Evolutionary conservation across 2,329 filamentous ascomycete species (phyloP).

Genomic region (Allantophomopsis cytisporea): DNA sequence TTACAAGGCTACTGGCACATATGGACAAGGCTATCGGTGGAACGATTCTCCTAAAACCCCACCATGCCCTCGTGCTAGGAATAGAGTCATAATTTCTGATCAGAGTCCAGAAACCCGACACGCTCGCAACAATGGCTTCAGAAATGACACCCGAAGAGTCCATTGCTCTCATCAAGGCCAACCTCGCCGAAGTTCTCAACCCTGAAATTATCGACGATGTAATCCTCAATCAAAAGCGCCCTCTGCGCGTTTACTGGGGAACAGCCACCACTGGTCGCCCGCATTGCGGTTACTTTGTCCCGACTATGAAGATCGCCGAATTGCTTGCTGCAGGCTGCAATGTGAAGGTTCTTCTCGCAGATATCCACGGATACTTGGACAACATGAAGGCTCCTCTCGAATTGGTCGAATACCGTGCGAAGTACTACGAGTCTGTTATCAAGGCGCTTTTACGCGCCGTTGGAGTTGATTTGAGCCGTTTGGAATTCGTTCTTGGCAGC

Average conservation of each 20-base stretch:
- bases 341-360: slow-evolving; percentile 54
- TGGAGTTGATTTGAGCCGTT: slow-evolving; percentile 55
- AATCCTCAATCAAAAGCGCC: slow-evolving; percentile 55
- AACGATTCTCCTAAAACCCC: too few species aligned
- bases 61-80: too few species aligned
- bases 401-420: slow-evolving; percentile 65
- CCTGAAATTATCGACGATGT: slow-evolving; percentile 68
- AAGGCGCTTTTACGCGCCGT: slow-evolving; percentile 65
- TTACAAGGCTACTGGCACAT: too few species aligned
- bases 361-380: slow-evolving; percentile 67
- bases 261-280: slow-evolving; percentile 79
- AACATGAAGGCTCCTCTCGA: slow-evolving; percentile 81
- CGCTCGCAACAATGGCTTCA: slow-evolving; percentile 7
- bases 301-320: slow-evolving; percentile 81
- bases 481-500: slow-evolving; percentile 75
- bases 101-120: too few species aligned
- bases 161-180: slow-evolving; percentile 64
- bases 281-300: slow-evolving; percentile 82
- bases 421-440: slow-evolving; percentile 74
- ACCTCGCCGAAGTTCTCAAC: slow-evolving; percentile 72
- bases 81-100: too few species aligned
- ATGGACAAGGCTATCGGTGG: too few species aligned
- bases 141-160: slow-evolving; percentile 38
- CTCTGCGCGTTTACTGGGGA: slow-evolving; percentile 75
- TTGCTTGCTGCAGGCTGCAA: slow-evolving; percentile 75